Evolutionary conservation across 768 basidiomycete species (phyloP), one percentile per base, ranked within the genome.

Genomic region (Xanthoconium stramineum): DNA sequence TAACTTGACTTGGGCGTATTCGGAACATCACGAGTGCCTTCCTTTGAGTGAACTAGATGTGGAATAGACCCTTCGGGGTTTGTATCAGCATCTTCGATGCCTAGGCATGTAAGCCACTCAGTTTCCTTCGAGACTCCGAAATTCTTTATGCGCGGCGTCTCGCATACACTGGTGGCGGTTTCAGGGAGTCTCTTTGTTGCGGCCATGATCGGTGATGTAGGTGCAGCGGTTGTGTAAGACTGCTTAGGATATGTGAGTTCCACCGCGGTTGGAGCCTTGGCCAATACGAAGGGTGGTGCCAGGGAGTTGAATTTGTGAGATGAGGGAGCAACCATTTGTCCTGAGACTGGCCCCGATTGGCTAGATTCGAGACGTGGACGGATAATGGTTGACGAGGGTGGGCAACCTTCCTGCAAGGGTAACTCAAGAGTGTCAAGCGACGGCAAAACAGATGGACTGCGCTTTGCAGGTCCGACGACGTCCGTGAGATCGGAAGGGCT

Each of bases 351-450:
- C 7, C 48, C 40, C n/a, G 47, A 42, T 12, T 19, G 60, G 14
- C 19, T 39, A 44, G 56, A 46, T 35, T 53, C 52, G 14, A 57
- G 47, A 3, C 65, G 63, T 3, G 57, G 65, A 30, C 63, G 60
- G 51, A 67, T 17, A 36, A 58, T n/a, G 37, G 63, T 67, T 5
- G 67, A 60, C 24, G 67, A 67, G 12, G 59, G 61, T 6, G 61
- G 63, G 7, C 40, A 17, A 45, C 58, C 58, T 32, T 60, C 53
- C 3, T 55, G 50, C 24, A 48, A 30, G 17, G 60, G 52, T 43
- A 58, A 47, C 35, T 64, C 66, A 28, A 47, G 43, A 30, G 45
- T 29, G 13, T 68, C 64, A 19, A 61, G 51, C 13, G 58, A 48
- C 1, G 62, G 51, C n/a, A 60, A 39, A 35, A n/a, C 36, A 28